Percentiles rank a stretch among this genome's conserved stretches.
Evolutionary conservation across 129 eudicot species (phyloP).

Genomic region (carrot (Daucus carota)): DH1_v3.0 NC_030388.2:23747501-23748000

Average conservation of each 20-base stretch:
- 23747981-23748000: no score
- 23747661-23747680: neutral
- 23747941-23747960: neutral
- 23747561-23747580: neutral
- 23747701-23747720: neutral
- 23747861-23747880: slow-evolving; percentile 64
- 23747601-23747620: no score
- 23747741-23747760: neutral
- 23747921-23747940: slow-evolving; percentile 66
- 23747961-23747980: no score
- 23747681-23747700: neutral
- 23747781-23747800: slow-evolving; percentile 88
- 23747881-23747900: slow-evolving; percentile 70
- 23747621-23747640: no score
- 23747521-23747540: neutral
- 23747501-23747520: no score
- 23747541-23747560: neutral
- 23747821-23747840: slow-evolving; percentile 68
- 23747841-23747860: slow-evolving; percentile 73
- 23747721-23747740: no score
- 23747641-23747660: neutral
- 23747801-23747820: slow-evolving; percentile 71
- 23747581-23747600: no score
- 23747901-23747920: slow-evolving; percentile 99
- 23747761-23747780: slow-evolving; percentile 79